Base-by-base conservation (phyloP, 78 protist genomes). In the Dictyostelium firmibasis region DNA sequence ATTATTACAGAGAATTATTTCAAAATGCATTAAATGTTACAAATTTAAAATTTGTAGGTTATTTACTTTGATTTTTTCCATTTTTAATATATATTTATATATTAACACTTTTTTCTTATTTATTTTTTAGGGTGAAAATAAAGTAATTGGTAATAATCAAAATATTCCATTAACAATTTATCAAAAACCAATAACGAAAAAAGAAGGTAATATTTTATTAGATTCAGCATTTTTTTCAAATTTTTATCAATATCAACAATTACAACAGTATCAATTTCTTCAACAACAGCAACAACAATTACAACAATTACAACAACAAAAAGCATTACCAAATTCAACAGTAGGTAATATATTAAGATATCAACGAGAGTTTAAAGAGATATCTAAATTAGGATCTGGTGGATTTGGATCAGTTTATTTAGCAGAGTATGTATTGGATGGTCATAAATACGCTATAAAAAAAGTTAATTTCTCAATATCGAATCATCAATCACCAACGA, bases 361-460 rank as follows among this genome's bases (percentile, higher is more conserved):
- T 69, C 81, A 81, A 29, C 64, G 77, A 20, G 94, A 89, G 36
- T 89, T 89, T 69, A 43, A 18, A 44, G 87, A 89, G 23, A 9
- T 89, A 11, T 33, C 36, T 5, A 78, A 70, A 44, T 62, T 89
- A 27, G 94, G 94, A 3, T 4, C 9, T 2, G 94, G 94, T 69
- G 94, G 94, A 53, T 89, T 69, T 81, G 94, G 94, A 1, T 50
- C 87, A 4, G 94, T 89, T 0, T 25, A n/a, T 81, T 47, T 89
- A 20, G 50, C 94, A 35, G 35, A 23, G 7, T 60, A 41, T 43
- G 16, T 14, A 10, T 33, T 79, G 82, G 94, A 89, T 50, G 33
- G 38, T 44, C 57, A 69, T 43, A 9, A 29, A 11, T 89, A 89
- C 69, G 94, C 94, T 1, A 69, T 89, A n/a, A 89, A 89, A 31